phyloP scores from a whole-genome alignment of 2,329 filamentous ascomycete species.

The Trematosphaeria pertusa region DNA sequence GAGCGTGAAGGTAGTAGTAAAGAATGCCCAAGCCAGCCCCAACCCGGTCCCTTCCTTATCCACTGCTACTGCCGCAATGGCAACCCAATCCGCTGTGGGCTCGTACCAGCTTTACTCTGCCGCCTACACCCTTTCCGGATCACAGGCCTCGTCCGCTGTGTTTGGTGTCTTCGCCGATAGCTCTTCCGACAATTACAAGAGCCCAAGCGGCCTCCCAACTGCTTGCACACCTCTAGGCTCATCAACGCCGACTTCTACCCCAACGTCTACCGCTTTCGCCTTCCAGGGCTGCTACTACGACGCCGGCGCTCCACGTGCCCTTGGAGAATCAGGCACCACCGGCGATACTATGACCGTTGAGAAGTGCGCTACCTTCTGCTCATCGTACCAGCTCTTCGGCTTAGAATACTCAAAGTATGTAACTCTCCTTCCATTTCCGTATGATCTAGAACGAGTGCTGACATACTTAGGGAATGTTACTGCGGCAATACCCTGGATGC shows the following conservation, averaged over 20 bases:
- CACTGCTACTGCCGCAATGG: slow-evolving; percentile 31
- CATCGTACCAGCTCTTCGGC: slow-evolving; percentile 29
- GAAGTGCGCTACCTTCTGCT: slow-evolving; percentile 29
- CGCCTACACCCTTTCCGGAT: slow-evolving; percentile 22
- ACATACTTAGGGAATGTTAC: slow-evolving; percentile 25
- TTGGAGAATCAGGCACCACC: slow-evolving; percentile 15
- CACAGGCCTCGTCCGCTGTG: slow-evolving; percentile 18
- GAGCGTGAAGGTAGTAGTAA: slow-evolving; percentile 28
- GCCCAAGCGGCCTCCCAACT: slow-evolving; percentile 15
- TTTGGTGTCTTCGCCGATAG: slow-evolving; percentile 31
- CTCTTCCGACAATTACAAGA: slow-evolving; percentile 28
- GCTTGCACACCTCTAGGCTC: slow-evolving; percentile 23
- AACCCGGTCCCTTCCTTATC: slow-evolving; percentile 32
- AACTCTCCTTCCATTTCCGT: neutral
- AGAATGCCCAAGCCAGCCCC: slow-evolving; percentile 27
- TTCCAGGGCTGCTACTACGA: slow-evolving; percentile 36
- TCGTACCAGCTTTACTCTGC: slow-evolving; percentile 35
- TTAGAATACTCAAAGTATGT: slow-evolving; percentile 24
- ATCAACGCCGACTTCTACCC: slow-evolving; percentile 10
- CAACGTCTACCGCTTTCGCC: slow-evolving; percentile 15
- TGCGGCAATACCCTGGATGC: slow-evolving; percentile 25
- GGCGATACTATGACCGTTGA: slow-evolving; percentile 28
- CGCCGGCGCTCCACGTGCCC: slow-evolving; percentile 17
- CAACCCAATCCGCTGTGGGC: slow-evolving; percentile 29
- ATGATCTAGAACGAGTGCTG: too few relatives aligned